Evolutionary conservation across 2,329 filamentous ascomycete genomes (phyloP).

Genomic region (Diaporthe humulicola): DNA sequence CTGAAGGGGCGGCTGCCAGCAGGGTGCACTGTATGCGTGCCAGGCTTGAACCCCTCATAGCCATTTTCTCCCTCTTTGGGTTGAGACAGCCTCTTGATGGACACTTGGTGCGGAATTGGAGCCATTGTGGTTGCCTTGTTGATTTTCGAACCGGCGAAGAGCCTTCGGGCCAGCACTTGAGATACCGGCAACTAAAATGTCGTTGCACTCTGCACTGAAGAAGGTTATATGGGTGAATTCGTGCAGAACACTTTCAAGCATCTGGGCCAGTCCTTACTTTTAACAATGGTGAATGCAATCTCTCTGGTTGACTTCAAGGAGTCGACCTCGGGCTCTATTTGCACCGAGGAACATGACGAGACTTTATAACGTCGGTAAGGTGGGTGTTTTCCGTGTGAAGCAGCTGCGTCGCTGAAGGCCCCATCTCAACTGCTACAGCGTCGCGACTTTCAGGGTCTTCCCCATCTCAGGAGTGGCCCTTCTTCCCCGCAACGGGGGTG

Average conservation of each 20-base stretch:
- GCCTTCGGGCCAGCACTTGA: not conserved
- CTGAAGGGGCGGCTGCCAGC: slow-evolving; percentile 52
- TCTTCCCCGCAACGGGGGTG: slow-evolving; percentile 11
- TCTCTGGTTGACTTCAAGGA: not conserved
- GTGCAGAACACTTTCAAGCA: not conserved
- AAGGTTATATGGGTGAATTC: not conserved
- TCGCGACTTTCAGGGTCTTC: slow-evolving; percentile 10
- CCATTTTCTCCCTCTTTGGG: slow-evolving; percentile 55
- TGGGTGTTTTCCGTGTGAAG: not conserved
- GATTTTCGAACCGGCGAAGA: not conserved
- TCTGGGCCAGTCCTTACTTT: not conserved
- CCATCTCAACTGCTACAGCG: not conserved
- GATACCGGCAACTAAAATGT: not conserved
- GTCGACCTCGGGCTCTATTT: not conserved
- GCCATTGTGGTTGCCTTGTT: slow-evolving; percentile 7
- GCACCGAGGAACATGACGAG: slow-evolving; percentile 4
- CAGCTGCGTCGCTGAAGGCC: not conserved
- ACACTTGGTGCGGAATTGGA: slow-evolving; percentile 42
- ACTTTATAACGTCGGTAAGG: slow-evolving; percentile 7
- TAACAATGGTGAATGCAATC: not conserved
- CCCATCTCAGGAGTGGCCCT: not conserved
- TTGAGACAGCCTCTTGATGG: slow-evolving; percentile 41
- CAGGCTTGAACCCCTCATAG: slow-evolving; percentile 54
- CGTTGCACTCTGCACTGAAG: not conserved
- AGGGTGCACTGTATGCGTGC: slow-evolving; percentile 52